Conservation (phyloP, 2,329 filamentous ascomycete species). For the Cucurbitaria berberidis region DNA sequence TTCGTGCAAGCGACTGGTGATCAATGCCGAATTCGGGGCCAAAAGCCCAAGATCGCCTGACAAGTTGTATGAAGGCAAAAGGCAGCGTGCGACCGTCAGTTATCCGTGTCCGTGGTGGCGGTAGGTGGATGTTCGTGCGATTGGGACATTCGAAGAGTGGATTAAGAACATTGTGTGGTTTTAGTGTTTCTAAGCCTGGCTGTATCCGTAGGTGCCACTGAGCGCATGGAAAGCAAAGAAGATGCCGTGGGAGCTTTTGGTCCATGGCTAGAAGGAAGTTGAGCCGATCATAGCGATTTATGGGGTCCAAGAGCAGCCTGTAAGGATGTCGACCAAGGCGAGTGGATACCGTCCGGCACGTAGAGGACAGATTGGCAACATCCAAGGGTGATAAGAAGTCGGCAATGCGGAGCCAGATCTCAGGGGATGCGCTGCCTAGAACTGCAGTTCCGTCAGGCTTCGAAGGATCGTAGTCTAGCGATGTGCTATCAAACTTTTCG, state of each 20-base stretch:
- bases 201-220: slow-evolving; percentile 62
- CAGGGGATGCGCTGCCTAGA: slow-evolving; percentile 27
- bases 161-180: slow-evolving; percentile 61
- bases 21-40: slow-evolving; percentile 48
- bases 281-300: slow-evolving; percentile 55
- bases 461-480: slow-evolving; percentile 29
- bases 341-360: slow-evolving; percentile 35
- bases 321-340: slow-evolving; percentile 32
- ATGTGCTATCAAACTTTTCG: slow-evolving; percentile 18
- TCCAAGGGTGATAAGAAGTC: slow-evolving; percentile 37
- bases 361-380: slow-evolving; percentile 36
- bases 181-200: slow-evolving; percentile 60
- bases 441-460: slow-evolving; percentile 32
- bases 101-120: slow-evolving; percentile 57
- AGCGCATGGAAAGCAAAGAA: slow-evolving; percentile 65
- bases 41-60: slow-evolving; percentile 57
- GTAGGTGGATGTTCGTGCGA: slow-evolving; percentile 56
- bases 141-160: slow-evolving; percentile 64
- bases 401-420: slow-evolving; percentile 34
- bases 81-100: slow-evolving; percentile 62
- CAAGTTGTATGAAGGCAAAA: slow-evolving; percentile 66
- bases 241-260: slow-evolving; percentile 58
- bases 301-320: slow-evolving; percentile 39
- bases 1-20: slow-evolving; percentile 53
- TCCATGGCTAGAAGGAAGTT: slow-evolving; percentile 62